Percentiles rank a stretch among this genome's conserved stretches.
phyloP scores from a whole-genome alignment of 2,329 filamentous ascomycete genomes.

The Bipolaris cookei region DNA sequence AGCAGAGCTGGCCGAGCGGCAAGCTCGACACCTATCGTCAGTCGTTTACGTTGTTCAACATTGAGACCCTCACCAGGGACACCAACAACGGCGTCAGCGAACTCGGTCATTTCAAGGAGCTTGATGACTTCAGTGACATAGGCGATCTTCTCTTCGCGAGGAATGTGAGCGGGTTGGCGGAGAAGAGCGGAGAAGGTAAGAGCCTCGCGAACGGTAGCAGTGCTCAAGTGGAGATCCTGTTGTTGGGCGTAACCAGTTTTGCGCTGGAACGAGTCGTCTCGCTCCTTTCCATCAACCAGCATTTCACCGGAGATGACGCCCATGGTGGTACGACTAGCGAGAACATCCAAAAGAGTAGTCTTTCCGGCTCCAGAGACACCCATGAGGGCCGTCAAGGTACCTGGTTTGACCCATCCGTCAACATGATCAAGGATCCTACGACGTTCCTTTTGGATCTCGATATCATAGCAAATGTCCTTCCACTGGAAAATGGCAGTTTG shows the following conservation, averaged over 20 bases:
- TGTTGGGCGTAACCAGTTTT: constrained; percentile 67
- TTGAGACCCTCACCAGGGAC: constrained; percentile 25
- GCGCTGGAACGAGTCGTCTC: constrained; percentile 80
- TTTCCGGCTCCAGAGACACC: constrained; percentile 40
- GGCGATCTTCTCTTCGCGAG: constrained; percentile 61
- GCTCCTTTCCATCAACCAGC: constrained; percentile 72
- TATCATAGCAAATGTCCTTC: constrained; percentile 64
- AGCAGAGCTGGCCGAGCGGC: constrained; percentile 28
- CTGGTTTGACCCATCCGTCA: constrained; percentile 60
- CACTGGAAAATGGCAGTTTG: constrained; percentile 74
- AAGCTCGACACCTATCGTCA: constrained; percentile 62
- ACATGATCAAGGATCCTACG: constrained; percentile 59
- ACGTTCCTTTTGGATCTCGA: constrained; percentile 50
- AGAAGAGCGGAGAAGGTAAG: constrained; percentile 65
- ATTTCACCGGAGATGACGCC: constrained; percentile 84
- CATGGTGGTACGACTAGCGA: constrained; percentile 77
- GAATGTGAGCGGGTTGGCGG: constrained; percentile 61
- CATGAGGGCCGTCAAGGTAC: constrained; percentile 54
- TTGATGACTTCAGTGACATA: constrained; percentile 66
- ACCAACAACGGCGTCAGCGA: constrained; percentile 62
- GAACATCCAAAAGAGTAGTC: constrained; percentile 38
- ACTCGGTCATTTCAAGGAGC: constrained; percentile 64
- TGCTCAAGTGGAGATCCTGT: constrained; percentile 63
- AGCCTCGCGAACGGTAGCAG: constrained; percentile 65
- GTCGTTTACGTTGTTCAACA: constrained; percentile 65